Evolutionary conservation across 2,329 filamentous ascomycete species (phyloP).

Genomic region (Colletotrichum tanaceti): DNA sequence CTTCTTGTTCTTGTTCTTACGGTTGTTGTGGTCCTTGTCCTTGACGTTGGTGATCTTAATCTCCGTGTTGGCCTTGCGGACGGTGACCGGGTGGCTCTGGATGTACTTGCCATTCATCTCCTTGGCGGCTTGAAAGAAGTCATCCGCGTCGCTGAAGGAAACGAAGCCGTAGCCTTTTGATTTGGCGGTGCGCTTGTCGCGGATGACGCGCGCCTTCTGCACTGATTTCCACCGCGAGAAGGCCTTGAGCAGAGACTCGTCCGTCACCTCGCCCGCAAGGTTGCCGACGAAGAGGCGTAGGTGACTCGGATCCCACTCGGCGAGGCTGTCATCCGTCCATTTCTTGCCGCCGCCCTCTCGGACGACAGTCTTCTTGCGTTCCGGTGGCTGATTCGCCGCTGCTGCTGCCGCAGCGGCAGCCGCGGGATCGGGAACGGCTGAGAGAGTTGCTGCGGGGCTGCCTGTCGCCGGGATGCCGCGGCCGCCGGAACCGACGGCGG

Average conservation of each 20-base stretch:
- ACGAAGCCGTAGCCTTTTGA: conserved; percentile 97
- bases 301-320: conserved; percentile 96
- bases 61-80: conserved; percentile 91
- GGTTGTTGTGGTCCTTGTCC: conserved; percentile 47
- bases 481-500: conserved; percentile 43
- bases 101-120: conserved; percentile 99
- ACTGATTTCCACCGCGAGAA: conserved; percentile 90
- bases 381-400: conserved; percentile 60
- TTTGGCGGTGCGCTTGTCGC: conserved; percentile 96
- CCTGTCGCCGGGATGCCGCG: conserved; percentile 47
- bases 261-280: conserved; percentile 95
- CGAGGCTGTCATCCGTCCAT: conserved; percentile 88
- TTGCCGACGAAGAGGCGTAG: conserved; percentile 97
- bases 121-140: conserved; percentile 95
- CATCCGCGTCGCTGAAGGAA: conserved; percentile 93
- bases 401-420: conserved; percentile 55
- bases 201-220: conserved; percentile 91
- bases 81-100: conserved; percentile 90
- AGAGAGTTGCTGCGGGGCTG: conserved; percentile 49
- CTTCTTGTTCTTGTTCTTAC: conserved; percentile 49
- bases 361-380: conserved; percentile 86
- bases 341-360: conserved; percentile 90
- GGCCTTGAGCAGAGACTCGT: conserved; percentile 93
- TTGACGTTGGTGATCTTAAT: conserved; percentile 81
- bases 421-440: conserved; percentile 46